phyloP scores from a whole-genome alignment of 768 basidiomycete species.

The Boletales sp. region DNA sequence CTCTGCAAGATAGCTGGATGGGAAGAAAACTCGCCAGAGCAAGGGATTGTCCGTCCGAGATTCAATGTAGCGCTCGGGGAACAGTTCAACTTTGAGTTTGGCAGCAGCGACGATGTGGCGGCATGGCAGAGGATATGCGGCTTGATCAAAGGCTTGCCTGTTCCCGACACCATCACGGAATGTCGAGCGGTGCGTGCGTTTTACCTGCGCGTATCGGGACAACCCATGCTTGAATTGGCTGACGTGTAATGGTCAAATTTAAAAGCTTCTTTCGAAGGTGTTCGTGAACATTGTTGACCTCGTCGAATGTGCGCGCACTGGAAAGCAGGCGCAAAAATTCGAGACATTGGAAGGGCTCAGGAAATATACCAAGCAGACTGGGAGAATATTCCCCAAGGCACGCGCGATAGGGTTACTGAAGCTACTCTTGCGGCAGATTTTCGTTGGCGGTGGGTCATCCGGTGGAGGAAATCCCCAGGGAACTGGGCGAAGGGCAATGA shows the following conservation, averaged over 20 bases:
- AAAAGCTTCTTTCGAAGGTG: conserved; percentile 17
- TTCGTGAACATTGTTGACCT: conserved; percentile 37
- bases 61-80: conserved; percentile 21
- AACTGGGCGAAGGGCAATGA: too few relatives aligned
- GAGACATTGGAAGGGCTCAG: conserved; percentile 20
- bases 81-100: conserved; percentile 25
- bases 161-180: conserved; percentile 13
- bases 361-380: conserved; percentile 19
- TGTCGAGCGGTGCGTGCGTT: conserved; percentile 15
- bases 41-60: not conserved
- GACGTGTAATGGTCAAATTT: not conserved
- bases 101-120: conserved; percentile 11
- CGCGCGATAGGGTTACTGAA: too few relatives aligned
- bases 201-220: not conserved
- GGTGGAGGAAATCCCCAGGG: too few relatives aligned
- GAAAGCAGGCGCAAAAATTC: conserved; percentile 21
- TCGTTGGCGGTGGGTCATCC: too few relatives aligned
- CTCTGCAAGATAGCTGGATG: conserved; percentile 7
- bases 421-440: too few relatives aligned
- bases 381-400: too few relatives aligned
- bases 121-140: conserved; percentile 27
- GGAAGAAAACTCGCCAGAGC: not conserved
- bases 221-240: not conserved
- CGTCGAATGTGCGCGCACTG: conserved; percentile 17
- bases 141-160: conserved; percentile 17